These are phyloP conservation scores for Xylaria palmicola DNA, from an alignment of 495 filamentous ascomycete species.

Conservation along the genomic window DNA sequence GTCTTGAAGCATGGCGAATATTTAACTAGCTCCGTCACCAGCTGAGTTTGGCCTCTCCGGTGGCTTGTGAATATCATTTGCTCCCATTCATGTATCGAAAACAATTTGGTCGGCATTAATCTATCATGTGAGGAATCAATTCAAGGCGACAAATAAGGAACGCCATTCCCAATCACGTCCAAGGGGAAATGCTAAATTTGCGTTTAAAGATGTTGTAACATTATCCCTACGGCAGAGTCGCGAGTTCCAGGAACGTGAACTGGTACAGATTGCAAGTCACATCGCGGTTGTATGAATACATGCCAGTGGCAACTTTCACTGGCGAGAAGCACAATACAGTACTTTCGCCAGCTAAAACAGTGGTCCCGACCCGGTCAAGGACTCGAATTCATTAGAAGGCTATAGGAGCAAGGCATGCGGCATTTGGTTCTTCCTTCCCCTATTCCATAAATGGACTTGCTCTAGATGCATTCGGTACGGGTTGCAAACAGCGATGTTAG, in stretches of 20 bases:
- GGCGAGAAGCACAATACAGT: slow-evolving; percentile 65
- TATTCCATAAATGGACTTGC: slow-evolving; percentile 34
- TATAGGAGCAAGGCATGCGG: slow-evolving; percentile 21
- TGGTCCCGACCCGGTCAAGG: slow-evolving; percentile 32
- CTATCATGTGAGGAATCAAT: not conserved
- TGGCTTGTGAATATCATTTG: not conserved
- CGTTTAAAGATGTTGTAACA: not conserved
- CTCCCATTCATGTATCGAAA: not conserved
- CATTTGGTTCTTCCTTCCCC: slow-evolving; percentile 22
- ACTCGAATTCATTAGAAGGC: slow-evolving; percentile 27
- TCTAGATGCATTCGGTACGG: slow-evolving; percentile 51
- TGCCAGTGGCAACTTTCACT: slow-evolving; percentile 63
- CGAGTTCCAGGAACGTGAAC: not conserved
- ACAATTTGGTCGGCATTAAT: not conserved
- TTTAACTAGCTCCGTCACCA: not conserved
- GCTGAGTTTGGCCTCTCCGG: not conserved
- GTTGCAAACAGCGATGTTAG: slow-evolving; percentile 61
- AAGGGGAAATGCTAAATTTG: too few relatives aligned
- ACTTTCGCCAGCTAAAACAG: slow-evolving; percentile 63
- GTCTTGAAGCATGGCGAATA: slow-evolving; percentile 5
- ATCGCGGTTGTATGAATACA: slow-evolving; percentile 57
- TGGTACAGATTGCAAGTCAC: slow-evolving; percentile 52
- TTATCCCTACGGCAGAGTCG: not conserved
- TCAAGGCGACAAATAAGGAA: not conserved
- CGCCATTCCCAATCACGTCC: not conserved